phyloP scores from a whole-genome alignment of 805 yeast genomes.

The Lachancea dasiensis region DNA sequence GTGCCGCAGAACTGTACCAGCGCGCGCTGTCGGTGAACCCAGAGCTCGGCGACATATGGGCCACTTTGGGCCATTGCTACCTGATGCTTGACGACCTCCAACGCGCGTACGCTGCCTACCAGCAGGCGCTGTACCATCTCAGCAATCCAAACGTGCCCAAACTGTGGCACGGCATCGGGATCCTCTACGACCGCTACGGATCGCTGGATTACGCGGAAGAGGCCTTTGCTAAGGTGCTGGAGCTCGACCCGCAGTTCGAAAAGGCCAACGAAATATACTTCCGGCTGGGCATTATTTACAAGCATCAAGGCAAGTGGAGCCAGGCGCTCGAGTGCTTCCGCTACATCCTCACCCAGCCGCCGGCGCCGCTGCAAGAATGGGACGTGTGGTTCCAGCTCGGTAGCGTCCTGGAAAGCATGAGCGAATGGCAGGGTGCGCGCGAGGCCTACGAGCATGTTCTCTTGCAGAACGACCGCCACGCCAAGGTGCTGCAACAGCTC shows the following conservation, averaged over 20 bases:
- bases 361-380: slow-evolving; percentile 90
- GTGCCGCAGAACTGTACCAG: slow-evolving; percentile 92
- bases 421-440: slow-evolving; percentile 84
- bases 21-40: slow-evolving; percentile 75
- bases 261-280: slow-evolving; percentile 95
- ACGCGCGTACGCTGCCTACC: slow-evolving; percentile 93
- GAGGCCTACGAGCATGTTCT: slow-evolving; percentile 94
- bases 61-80: slow-evolving; percentile 92
- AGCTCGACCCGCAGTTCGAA: slow-evolving; percentile 92
- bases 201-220: slow-evolving; percentile 96
- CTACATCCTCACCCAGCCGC: slow-evolving; percentile 85
- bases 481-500: slow-evolving; percentile 91
- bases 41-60: slow-evolving; percentile 96
- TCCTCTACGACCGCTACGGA: slow-evolving; percentile 92
- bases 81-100: slow-evolving; percentile 94
- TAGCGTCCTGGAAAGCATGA: slow-evolving; percentile 87
- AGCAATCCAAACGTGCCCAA: slow-evolving; percentile 94
- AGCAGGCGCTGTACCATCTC: slow-evolving; percentile 85
- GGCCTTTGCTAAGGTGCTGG: slow-evolving; percentile 93
- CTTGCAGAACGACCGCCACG: slow-evolving; percentile 85
- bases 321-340: slow-evolving; percentile 92
- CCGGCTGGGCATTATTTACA: slow-evolving; percentile 92
- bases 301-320: slow-evolving; percentile 82
- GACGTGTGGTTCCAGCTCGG: slow-evolving; percentile 99
- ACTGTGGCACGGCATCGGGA: slow-evolving; percentile 98